Evolutionary conservation across 1,284 basidiomycete species (phyloP).

Genomic region (Apiotrichum porosum): DNA sequence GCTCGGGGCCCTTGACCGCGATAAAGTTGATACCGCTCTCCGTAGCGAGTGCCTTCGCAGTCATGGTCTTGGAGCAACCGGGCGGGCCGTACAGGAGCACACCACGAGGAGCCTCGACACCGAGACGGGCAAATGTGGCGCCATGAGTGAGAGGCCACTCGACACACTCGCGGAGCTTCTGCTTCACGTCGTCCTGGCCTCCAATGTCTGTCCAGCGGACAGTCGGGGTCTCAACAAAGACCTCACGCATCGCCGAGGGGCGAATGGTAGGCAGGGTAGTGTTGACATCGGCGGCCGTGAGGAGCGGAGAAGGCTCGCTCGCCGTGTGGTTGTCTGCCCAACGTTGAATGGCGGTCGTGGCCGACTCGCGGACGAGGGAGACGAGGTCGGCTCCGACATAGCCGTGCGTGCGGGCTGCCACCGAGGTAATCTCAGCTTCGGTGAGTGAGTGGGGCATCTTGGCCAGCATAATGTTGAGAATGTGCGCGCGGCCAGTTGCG

Average conservation of each 20-base stretch:
- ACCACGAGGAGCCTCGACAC: conserved; percentile 82
- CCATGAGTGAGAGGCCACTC: conserved; percentile 92
- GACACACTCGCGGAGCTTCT: conserved; percentile 77
- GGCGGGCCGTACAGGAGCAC: conserved; percentile 94
- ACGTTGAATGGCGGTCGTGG: conserved; percentile 82
- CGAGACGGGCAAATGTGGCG: conserved; percentile 77
- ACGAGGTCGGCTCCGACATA: conserved; percentile 96
- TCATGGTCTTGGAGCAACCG: conserved; percentile 93
- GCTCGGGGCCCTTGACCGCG: conserved; percentile 96
- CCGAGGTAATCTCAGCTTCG: conserved; percentile 57
- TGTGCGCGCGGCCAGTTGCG: conserved; percentile 70
- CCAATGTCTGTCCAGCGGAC: conserved; percentile 86
- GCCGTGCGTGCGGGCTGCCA: conserved; percentile 82
- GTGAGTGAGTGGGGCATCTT: conserved; percentile 73
- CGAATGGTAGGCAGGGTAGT: conserved; percentile 71
- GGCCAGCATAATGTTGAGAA: conserved; percentile 73
- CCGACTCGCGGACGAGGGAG: conserved; percentile 87
- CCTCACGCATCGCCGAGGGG: conserved; percentile 89
- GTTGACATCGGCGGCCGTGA: conserved; percentile 64
- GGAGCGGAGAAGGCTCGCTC: conserved; percentile 40
- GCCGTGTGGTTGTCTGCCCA: conserved; percentile 47
- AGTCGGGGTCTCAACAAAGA: conserved; percentile 80
- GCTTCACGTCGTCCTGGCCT: conserved; percentile 72
- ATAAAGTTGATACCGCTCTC: conserved; percentile 96
- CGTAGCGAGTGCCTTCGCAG: conserved; percentile 87